Evolutionary conservation across 768 basidiomycete genomes (phyloP).

Genomic region (Phanerochaete carnosa): DNA sequence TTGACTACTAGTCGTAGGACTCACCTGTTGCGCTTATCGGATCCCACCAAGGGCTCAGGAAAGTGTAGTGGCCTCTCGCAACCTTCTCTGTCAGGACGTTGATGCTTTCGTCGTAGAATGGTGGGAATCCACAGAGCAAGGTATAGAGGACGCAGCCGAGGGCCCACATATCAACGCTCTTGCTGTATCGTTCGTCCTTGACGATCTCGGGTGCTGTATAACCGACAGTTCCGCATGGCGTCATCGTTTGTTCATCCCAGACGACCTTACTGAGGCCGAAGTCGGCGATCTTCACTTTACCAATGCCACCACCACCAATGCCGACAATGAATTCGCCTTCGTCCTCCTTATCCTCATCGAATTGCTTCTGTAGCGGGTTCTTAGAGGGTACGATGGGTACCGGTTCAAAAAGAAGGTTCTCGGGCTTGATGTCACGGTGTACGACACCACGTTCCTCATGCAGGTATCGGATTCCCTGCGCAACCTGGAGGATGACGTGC

Average conservation of each 20-base stretch:
- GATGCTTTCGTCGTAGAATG: slow-evolving; percentile 99
- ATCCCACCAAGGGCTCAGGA: slow-evolving; percentile 99
- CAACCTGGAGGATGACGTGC: slow-evolving; percentile 96
- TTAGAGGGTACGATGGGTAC: slow-evolving; percentile 91
- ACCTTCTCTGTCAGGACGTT: slow-evolving; percentile 98
- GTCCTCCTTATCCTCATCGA: slow-evolving; percentile 98
- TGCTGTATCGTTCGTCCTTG: slow-evolving; percentile 95
- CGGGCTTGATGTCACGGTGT: slow-evolving; percentile 98
- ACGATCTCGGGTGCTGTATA: slow-evolving; percentile 99
- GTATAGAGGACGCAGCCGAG: slow-evolving; percentile 99
- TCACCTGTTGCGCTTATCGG: slow-evolving; percentile 81
- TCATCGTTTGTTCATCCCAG: slow-evolving; percentile 99
- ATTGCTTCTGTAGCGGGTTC: slow-evolving; percentile 70
- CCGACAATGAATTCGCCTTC: slow-evolving; percentile 95
- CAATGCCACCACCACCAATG: slow-evolving; percentile 95
- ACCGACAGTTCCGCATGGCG: slow-evolving; percentile 98
- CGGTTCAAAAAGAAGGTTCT: slow-evolving; percentile 90
- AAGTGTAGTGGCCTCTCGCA: slow-evolving; percentile 95
- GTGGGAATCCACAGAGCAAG: slow-evolving; percentile 93
- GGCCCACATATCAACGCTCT: slow-evolving; percentile 99
- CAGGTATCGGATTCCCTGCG: slow-evolving; percentile 88
- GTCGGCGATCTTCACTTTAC: slow-evolving; percentile 97
- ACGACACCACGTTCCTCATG: slow-evolving; percentile 98
- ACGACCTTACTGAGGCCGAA: slow-evolving; percentile 97
- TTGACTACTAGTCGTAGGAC: slow-evolving; percentile 13